Conservation (phyloP, 2,329 filamentous ascomycete species). For the Cladosporium sp. region DNA sequence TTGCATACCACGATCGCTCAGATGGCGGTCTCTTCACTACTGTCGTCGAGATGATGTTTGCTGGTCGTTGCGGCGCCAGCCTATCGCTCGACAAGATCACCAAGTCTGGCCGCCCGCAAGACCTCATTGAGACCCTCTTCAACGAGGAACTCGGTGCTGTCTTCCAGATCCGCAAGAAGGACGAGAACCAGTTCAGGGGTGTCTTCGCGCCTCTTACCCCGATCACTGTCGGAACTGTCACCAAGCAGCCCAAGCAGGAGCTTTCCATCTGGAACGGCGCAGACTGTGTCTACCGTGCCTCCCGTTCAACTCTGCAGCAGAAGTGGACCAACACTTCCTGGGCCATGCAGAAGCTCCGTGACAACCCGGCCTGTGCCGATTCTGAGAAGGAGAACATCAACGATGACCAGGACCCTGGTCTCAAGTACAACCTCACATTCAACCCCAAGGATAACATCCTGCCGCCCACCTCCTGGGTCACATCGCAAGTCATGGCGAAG, state of each 20-base stretch:
- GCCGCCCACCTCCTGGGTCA: conserved; percentile 65
- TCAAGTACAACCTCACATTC: conserved; percentile 81
- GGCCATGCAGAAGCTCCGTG: conserved; percentile 85
- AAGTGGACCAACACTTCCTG: conserved; percentile 87
- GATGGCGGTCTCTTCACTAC: conserved; percentile 92
- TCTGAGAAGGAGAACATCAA: conserved; percentile 74
- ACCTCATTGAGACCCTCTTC: conserved; percentile 78
- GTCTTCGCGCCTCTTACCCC: conserved; percentile 85
- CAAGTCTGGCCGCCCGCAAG: conserved; percentile 55
- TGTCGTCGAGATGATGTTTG: conserved; percentile 96
- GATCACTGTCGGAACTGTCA: conserved; percentile 78
- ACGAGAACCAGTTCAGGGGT: conserved; percentile 81
- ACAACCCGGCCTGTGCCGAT: conserved; percentile 85
- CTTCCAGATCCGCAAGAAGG: conserved; percentile 85
- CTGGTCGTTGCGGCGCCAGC: conserved; percentile 84
- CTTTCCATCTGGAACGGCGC: conserved; percentile 73
- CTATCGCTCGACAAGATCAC: conserved; percentile 77
- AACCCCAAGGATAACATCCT: conserved; percentile 75
- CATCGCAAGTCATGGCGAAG: conserved; percentile 60
- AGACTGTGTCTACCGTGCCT: conserved; percentile 66
- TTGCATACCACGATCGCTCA: conserved; percentile 92
- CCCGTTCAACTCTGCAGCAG: conserved; percentile 74
- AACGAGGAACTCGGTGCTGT: conserved; percentile 95
- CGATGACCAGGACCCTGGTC: conserved; percentile 75
- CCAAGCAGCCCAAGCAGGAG: conserved; percentile 68